phyloP scores from a whole-genome alignment of 352 stramenopile genomes.

The Globisporangium alternatum region DNA sequence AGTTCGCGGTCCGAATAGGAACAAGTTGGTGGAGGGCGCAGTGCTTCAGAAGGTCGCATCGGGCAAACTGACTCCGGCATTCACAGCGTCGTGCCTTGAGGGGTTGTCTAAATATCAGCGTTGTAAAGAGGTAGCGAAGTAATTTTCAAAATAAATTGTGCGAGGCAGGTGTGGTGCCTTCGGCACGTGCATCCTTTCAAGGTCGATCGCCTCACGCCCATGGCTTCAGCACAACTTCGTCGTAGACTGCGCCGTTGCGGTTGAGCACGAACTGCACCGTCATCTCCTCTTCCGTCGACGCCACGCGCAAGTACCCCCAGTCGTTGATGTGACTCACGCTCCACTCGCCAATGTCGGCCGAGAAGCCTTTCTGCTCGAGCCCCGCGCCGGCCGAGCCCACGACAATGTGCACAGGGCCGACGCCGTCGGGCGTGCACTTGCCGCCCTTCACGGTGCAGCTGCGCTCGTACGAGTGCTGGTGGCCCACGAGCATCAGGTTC shows the following conservation, averaged over 20 bases:
- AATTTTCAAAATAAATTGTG: too few relatives aligned
- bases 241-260: slow-evolving; percentile 75
- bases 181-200: too few relatives aligned
- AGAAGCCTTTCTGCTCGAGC: slow-evolving; percentile 67
- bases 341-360: slow-evolving; percentile 64
- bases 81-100: slow-evolving; percentile 31
- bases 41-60: slow-evolving; percentile 42
- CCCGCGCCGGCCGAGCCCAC: slow-evolving; percentile 81
- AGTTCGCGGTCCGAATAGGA: slow-evolving; percentile 27
- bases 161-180: too few relatives aligned
- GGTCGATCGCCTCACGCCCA: slow-evolving; percentile 33
- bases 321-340: slow-evolving; percentile 79
- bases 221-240: slow-evolving; percentile 59
- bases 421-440: slow-evolving; percentile 65
- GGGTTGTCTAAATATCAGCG: slow-evolving; percentile 1
- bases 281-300: slow-evolving; percentile 63
- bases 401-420: slow-evolving; percentile 85
- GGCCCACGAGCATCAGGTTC: slow-evolving; percentile 89
- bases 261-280: slow-evolving; percentile 78
- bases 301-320: slow-evolving; percentile 71
- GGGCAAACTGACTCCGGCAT: slow-evolving; percentile 28
- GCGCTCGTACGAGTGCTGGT: slow-evolving; percentile 92
- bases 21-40: slow-evolving; percentile 37
- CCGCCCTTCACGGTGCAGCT: slow-evolving; percentile 79
- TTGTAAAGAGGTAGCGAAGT: too few relatives aligned